Conservation (phyloP, 2,329 filamentous ascomycete species). For the Curvularia hawaiiensis region DNA sequence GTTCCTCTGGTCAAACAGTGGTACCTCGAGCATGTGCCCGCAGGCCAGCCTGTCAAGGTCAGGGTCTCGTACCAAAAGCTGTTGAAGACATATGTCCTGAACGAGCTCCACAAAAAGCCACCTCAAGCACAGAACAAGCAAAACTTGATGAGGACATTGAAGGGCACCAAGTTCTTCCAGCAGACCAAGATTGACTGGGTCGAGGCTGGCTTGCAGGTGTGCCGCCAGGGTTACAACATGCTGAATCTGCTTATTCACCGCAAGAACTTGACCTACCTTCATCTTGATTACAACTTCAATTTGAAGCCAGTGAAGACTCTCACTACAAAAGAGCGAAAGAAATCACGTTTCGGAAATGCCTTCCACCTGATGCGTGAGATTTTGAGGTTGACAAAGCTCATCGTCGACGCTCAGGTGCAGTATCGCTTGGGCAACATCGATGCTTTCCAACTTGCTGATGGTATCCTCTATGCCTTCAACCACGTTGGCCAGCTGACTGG, state of each 20-base stretch:
- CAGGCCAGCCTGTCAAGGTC: conserved; percentile 92
- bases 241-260: conserved; percentile 95
- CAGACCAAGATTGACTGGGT: conserved; percentile 99
- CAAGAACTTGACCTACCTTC: conserved; percentile 97
- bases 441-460: conserved; percentile 96
- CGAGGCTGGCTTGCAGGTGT: conserved; percentile 96
- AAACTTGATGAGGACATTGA: conserved; percentile 84
- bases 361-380: conserved; percentile 99
- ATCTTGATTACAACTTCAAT: conserved; percentile 99
- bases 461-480: conserved; percentile 99
- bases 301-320: conserved; percentile 98
- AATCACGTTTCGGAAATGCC: conserved; percentile 97
- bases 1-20: conserved; percentile 97
- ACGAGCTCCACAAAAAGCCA: conserved; percentile 94
- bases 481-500: conserved; percentile 97
- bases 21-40: conserved; percentile 95
- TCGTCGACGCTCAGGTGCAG: conserved; percentile 97
- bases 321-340: conserved; percentile 98
- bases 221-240: conserved; percentile 99
- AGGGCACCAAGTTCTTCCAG: conserved; percentile 99
- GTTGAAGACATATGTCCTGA: conserved; percentile 93
- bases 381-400: conserved; percentile 90
- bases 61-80: conserved; percentile 98
- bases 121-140: conserved; percentile 97
- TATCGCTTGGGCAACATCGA: conserved; percentile 98